Conservation (phyloP, 2,329 filamentous ascomycete species). For the Pseudocercospora macadamiae region DNA sequence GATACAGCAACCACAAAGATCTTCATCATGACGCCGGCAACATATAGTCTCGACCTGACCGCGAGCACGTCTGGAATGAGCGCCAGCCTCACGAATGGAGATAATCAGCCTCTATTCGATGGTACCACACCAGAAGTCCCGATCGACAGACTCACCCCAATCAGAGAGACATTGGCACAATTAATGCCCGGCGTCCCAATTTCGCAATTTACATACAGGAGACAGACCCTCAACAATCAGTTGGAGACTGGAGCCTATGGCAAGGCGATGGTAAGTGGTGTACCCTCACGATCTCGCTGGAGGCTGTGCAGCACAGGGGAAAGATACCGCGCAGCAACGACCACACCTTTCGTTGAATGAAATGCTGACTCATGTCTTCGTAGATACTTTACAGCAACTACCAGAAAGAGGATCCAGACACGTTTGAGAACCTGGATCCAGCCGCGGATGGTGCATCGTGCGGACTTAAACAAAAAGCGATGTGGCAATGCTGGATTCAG, state of each 20-base stretch:
- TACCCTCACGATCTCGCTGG: background rate
- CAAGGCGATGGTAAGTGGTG: background rate
- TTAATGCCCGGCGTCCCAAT: conserved; percentile 2
- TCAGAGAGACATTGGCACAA: background rate
- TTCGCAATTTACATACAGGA: background rate
- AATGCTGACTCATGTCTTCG: background rate
- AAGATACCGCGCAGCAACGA: background rate
- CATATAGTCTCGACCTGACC: background rate
- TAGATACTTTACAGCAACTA: conserved; percentile 3
- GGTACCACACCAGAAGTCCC: background rate
- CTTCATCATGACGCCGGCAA: conserved; percentile 5
- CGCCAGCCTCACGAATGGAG: background rate
- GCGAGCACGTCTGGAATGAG: background rate
- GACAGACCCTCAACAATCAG: background rate
- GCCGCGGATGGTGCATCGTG: background rate
- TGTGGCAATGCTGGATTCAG: conserved; percentile 2
- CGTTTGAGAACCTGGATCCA: background rate
- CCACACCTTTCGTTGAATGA: background rate
- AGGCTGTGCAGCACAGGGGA: background rate
- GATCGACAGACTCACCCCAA: background rate
- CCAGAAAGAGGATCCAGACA: background rate
- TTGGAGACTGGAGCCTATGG: background rate
- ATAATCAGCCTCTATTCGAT: conserved; percentile 2
- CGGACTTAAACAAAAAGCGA: background rate
- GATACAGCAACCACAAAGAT: conserved; percentile 1